These are phyloP conservation scores for Mycena amicta DNA, from an alignment of 768 basidiomycete genomes.

Conservation along the genomic window DNA sequence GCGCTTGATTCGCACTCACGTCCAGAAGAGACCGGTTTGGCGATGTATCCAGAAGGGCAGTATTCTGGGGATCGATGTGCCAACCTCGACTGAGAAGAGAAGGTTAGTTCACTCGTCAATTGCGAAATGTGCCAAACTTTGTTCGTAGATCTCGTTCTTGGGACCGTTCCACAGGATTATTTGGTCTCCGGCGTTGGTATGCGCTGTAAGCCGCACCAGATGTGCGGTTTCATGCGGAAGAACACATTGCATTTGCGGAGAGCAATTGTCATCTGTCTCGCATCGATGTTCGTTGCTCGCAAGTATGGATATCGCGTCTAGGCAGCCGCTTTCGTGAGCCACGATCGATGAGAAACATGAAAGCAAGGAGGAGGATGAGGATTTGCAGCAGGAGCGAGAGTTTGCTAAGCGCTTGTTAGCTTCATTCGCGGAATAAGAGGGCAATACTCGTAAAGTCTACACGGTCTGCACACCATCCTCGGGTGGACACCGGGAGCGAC, in stretches of 20 bases:
- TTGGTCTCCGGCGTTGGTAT: conserved; percentile 22
- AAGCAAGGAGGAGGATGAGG: conserved; percentile 22
- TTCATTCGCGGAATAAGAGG: conserved; percentile 6
- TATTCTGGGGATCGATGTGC: conserved; percentile 45
- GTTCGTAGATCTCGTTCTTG: conserved; percentile 60
- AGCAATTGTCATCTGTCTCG: conserved; percentile 37
- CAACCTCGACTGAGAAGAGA: conserved; percentile 53
- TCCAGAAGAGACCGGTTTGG: conserved; percentile 45
- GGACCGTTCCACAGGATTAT: conserved; percentile 79
- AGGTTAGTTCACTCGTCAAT: not conserved
- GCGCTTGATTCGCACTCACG: too few species aligned
- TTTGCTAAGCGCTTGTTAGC: conserved; percentile 22
- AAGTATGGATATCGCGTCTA: conserved; percentile 61
- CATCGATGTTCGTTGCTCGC: conserved; percentile 44
- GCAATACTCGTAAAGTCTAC: conserved; percentile 32
- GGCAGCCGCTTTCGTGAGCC: conserved; percentile 42
- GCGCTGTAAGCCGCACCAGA: conserved; percentile 59
- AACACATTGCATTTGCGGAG: conserved; percentile 47
- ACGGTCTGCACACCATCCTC: conserved; percentile 66
- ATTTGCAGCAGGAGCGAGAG: conserved; percentile 31
- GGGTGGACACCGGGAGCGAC: conserved; percentile 6
- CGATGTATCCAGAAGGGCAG: conserved; percentile 47
- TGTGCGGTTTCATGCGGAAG: conserved; percentile 50
- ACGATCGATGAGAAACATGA: conserved; percentile 50
- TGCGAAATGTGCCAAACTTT: conserved; percentile 46